These are phyloP conservation scores for Wickerhamiella siamensis DNA, from an alignment of 805 yeast genomes.

Conservation along the genomic window DNA sequence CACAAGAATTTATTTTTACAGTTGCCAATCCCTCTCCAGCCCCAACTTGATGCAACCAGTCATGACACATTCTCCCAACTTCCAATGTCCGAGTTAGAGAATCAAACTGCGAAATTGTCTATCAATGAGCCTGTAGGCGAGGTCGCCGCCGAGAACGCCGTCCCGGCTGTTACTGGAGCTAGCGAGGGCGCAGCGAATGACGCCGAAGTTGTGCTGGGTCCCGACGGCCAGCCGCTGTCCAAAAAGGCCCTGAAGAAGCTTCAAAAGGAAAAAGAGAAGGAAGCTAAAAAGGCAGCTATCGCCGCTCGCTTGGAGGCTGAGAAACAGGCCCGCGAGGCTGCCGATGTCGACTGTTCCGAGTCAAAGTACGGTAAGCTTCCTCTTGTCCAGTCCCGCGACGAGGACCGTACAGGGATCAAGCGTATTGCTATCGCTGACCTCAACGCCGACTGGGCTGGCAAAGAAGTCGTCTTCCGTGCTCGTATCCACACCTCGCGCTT, in stretches of 20 bases:
- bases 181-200: constrained; percentile 6
- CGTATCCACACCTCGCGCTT: constrained; percentile 86
- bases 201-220: constrained; percentile 31
- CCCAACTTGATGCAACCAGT: too few species aligned
- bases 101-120: constrained; percentile 14
- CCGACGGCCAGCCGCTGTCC: constrained; percentile 75
- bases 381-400: constrained; percentile 50
- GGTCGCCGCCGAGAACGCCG: not conserved
- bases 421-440: constrained; percentile 40
- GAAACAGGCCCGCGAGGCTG: constrained; percentile 62
- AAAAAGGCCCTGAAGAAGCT: constrained; percentile 92
- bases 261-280: constrained; percentile 86
- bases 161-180: constrained; percentile 3
- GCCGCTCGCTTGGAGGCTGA: constrained; percentile 80
- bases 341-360: constrained; percentile 74
- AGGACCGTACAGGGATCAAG: constrained; percentile 46
- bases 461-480: constrained; percentile 76
- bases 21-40: too few species aligned
- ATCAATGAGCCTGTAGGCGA: constrained; percentile 7
- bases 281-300: constrained; percentile 79
- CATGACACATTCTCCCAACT: not conserved
- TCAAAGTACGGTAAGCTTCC: constrained; percentile 85
- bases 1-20: too few species aligned
- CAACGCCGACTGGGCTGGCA: constrained; percentile 51
- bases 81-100: constrained; percentile 12